phyloP scores from a whole-genome alignment of 768 basidiomycete species.

The Gloeophyllum trabeum region DNA sequence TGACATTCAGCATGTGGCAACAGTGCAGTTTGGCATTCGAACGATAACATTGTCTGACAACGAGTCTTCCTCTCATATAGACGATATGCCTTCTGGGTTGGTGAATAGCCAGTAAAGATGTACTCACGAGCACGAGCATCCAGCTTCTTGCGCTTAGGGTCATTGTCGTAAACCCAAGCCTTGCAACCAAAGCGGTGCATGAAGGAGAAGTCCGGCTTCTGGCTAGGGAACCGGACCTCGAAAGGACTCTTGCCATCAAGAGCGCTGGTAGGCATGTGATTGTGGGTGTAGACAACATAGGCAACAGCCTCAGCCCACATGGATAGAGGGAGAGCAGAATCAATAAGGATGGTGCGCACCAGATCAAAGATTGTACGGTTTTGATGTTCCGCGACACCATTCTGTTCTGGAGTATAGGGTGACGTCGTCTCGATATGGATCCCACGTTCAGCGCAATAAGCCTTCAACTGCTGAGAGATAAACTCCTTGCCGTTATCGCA shows the following conservation, averaged over 20 bases:
- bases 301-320: constrained; percentile 13
- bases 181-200: constrained; percentile 11
- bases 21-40: too few species aligned
- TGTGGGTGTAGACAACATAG: constrained; percentile 10
- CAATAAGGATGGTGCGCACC: constrained; percentile 9
- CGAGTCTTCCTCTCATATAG: too few species aligned
- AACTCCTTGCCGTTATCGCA: constrained; percentile 15
- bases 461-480: constrained; percentile 7
- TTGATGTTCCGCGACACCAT: constrained; percentile 15
- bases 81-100: too few species aligned
- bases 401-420: constrained; percentile 13
- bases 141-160: neutral
- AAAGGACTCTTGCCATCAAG: constrained; percentile 10
- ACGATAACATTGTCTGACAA: too few species aligned
- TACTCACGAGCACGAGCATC: neutral
- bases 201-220: constrained; percentile 12
- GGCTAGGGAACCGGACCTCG: constrained; percentile 8
- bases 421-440: constrained; percentile 5
- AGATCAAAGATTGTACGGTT: constrained; percentile 11
- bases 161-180: constrained; percentile 6
- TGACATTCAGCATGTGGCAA: too few species aligned
- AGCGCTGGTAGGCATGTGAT: constrained; percentile 9
- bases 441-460: constrained; percentile 7
- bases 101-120: neutral
- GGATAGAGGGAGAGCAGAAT: constrained; percentile 5